Percentiles rank a stretch among this genome's conserved stretches.
phyloP scores from a whole-genome alignment of 192 early-diverging fungal species.

The Glomus cerebriforme region DNA sequence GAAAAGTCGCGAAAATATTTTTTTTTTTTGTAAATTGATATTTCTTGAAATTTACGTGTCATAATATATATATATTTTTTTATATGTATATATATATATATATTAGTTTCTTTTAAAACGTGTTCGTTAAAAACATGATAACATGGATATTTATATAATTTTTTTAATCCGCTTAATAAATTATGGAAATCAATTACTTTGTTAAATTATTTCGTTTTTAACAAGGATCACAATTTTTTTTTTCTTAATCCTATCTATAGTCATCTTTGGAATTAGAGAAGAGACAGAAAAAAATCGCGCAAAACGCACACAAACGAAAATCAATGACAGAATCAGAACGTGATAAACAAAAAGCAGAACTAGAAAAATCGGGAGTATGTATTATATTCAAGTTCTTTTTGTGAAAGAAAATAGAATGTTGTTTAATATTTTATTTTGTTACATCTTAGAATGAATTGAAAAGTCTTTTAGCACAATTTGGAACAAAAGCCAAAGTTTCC shows the following conservation, averaged over 20 bases:
- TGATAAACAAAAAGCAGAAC: not conserved
- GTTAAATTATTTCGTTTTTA: not conserved
- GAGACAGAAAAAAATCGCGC: not conserved
- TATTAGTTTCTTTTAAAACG: not conserved
- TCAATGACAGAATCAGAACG: not conserved
- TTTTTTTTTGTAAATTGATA: not conserved
- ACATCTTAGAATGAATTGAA: conserved; percentile 3
- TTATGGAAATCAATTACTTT: not conserved
- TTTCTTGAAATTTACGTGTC: not conserved
- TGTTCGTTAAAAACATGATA: too few relatives aligned
- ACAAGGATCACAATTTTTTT: not conserved
- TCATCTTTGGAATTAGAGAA: not conserved
- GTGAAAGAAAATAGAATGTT: not conserved
- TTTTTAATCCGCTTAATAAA: not conserved
- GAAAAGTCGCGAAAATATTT: not conserved
- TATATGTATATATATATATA: too few relatives aligned
- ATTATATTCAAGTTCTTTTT: not conserved
- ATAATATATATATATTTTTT: not conserved
- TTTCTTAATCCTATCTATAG: not conserved
- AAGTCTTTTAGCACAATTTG: conserved; percentile 1
- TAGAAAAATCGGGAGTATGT: not conserved
- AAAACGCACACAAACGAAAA: not conserved
- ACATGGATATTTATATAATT: too few relatives aligned
- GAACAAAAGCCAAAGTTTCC: conserved; percentile 4
- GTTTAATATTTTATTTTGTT: not conserved